A percentile compares a stretch with the other conserved stretches of the same genome.
Conservation (phyloP, 305 asterid species). For the Solanum hybrid region DNA sequence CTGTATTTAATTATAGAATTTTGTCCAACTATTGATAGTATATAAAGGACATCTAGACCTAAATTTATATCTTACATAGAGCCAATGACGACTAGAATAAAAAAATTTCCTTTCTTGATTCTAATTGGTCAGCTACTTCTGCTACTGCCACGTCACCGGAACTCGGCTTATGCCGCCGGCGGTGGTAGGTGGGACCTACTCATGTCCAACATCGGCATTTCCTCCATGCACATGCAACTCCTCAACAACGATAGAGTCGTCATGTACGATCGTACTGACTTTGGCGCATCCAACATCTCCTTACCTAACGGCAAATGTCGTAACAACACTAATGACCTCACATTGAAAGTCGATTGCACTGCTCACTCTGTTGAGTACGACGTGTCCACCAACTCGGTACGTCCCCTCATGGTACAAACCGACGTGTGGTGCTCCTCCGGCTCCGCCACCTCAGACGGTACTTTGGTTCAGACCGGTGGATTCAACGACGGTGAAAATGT, state of each 20-base stretch:
- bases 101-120: neutral
- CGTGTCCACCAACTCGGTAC: neutral
- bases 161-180: constrained; percentile 2
- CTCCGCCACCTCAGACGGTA: constrained; percentile 2
- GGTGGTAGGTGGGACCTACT: constrained; percentile 12
- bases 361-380: constrained; percentile 17
- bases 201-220: constrained; percentile 9
- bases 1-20: neutral
- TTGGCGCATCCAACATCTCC: constrained; percentile 10
- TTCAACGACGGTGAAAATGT: neutral
- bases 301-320: constrained; percentile 8
- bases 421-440: constrained; percentile 18
- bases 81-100: neutral
- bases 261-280: constrained; percentile 15
- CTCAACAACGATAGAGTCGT: constrained; percentile 11
- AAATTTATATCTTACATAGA: neutral
- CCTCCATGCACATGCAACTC: constrained; percentile 23
- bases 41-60: neutral
- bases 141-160: neutral
- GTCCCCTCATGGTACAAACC: constrained; percentile 15
- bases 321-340: neutral
- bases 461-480: constrained; percentile 12
- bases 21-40: neutral
- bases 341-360: neutral
- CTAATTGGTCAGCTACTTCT: neutral